phyloP scores from a whole-genome alignment of 495 filamentous ascomycete species.

The Echria macrotheca region DNA sequence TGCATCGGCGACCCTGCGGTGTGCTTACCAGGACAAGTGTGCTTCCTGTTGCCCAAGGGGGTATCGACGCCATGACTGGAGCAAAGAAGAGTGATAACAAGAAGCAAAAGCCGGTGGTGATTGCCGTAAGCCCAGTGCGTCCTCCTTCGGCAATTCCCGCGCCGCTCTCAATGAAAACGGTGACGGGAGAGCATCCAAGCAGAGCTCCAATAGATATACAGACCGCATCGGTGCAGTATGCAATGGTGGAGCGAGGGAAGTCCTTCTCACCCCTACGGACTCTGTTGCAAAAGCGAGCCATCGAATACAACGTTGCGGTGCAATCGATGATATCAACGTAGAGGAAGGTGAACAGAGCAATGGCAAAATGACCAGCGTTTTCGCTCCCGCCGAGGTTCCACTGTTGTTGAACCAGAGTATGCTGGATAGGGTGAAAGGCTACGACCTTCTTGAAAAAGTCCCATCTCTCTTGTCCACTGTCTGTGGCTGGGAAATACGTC shows the following conservation, averaged over 20 bases:
- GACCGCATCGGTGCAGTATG: constrained; percentile 59
- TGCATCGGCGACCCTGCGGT: background rate
- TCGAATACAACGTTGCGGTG: constrained; percentile 66
- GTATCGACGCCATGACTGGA: constrained; percentile 76
- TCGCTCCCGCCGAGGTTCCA: constrained; percentile 53
- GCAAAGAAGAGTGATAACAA: constrained; percentile 77
- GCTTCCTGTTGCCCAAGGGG: constrained; percentile 78
- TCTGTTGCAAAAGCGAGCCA: constrained; percentile 71
- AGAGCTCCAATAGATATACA: constrained; percentile 77
- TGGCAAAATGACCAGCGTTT: constrained; percentile 55
- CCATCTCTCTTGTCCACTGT: constrained; percentile 58
- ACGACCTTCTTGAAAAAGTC: constrained; percentile 76
- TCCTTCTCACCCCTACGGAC: constrained; percentile 53
- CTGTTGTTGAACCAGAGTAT: constrained; percentile 57
- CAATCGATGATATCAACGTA: constrained; percentile 77
- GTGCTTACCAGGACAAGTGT: constrained; percentile 69
- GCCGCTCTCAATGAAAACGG: constrained; percentile 77
- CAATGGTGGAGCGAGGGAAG: constrained; percentile 61
- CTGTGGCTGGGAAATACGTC: constrained; percentile 72
- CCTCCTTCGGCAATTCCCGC: constrained; percentile 80
- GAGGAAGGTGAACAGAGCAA: constrained; percentile 78
- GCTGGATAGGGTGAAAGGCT: constrained; percentile 68
- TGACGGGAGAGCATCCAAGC: constrained; percentile 69
- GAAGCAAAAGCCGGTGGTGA: constrained; percentile 68
- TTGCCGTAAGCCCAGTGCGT: constrained; percentile 70